A percentile compares a stretch with the other conserved stretches of the same genome.
These are phyloP conservation scores for Saccharata proteae DNA, from an alignment of 2,329 filamentous ascomycete genomes.

Conservation along the genomic window DNA sequence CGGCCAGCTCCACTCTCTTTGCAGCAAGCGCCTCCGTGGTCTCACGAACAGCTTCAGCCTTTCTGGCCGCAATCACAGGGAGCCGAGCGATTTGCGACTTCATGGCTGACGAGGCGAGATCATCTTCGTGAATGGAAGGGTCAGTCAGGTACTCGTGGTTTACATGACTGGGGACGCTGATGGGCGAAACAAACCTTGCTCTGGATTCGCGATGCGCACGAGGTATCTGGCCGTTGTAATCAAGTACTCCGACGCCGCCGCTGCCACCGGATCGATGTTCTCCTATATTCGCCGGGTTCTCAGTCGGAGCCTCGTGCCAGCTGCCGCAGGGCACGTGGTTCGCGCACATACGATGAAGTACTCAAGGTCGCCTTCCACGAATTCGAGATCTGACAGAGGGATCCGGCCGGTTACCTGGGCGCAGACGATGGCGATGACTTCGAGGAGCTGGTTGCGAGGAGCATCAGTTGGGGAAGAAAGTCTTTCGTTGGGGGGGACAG, in stretches of 20 bases:
- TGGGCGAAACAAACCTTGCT: slow-evolving; percentile 8
- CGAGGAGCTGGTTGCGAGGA: slow-evolving; percentile 20
- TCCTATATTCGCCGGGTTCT: slow-evolving; percentile 13
- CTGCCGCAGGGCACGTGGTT: neutral
- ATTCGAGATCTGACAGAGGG: slow-evolving; percentile 21
- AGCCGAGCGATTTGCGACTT: slow-evolving; percentile 10
- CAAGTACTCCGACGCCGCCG: slow-evolving; percentile 22
- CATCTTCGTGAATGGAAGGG: too few relatives aligned
- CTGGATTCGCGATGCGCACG: slow-evolving; percentile 19
- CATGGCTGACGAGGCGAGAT: too few relatives aligned
- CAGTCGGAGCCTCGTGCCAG: neutral
- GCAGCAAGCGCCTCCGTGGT: slow-evolving; percentile 13
- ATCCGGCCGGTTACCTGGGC: slow-evolving; percentile 28
- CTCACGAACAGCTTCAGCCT: neutral
- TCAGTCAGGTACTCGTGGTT: slow-evolving; percentile 2
- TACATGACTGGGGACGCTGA: too few relatives aligned
- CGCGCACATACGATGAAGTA: slow-evolving; percentile 22
- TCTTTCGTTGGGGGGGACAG: neutral
- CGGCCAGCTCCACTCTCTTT: slow-evolving; percentile 21
- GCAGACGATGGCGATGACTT: slow-evolving; percentile 29
- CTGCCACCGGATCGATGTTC: slow-evolving; percentile 23
- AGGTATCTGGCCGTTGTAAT: slow-evolving; percentile 18
- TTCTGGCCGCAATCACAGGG: slow-evolving; percentile 1
- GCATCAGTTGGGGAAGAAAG: neutral
- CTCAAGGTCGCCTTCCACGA: slow-evolving; percentile 27